Base-by-base conservation (phyloP, 257 asterid genomes). In the Voacanga thouarsii region DNA sequence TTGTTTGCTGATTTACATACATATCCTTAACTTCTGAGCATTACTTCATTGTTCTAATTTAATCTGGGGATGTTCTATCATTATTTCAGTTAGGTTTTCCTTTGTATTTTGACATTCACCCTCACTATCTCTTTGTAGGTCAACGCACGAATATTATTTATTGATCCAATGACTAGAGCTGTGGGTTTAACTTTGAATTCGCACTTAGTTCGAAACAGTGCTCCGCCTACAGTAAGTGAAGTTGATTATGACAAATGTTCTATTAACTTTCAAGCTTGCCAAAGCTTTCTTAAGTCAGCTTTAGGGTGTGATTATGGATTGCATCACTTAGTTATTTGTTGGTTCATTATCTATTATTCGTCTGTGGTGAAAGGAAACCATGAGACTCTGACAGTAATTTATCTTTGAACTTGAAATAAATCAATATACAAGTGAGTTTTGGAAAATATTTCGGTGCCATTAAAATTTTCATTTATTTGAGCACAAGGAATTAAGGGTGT, bases 141-240 rank as follows among this genome's bases (percentile, higher is more conserved):
- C 87, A 90, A 87, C 87, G 97, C 99, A 65, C 97, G 99, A 73
- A 91, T 96, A 86, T 86, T 96, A 84, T 96, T 96, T 84, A 89
- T 96, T 80, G 99, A 96, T 74, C 97, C 99, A 80, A 83, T 95
- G 66, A 90, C 92, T 67, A 89, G 99, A 86, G 97, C 99, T 87
- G 90, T 93, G 83, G 99, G 99, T 53, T 89, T 95, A 83, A 91
- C 99, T n/a, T 70, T 95, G 90, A 95, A 89, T 80, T 91, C 97
- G 77, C 87, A 87, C 76, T 89, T 95, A 72, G 92, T 95, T 82
- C 82, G 80, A 66, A 91, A 93, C 85, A 90, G 80, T 82, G 92
- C 98, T 77, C 92, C 99, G 65, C 81, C 96, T 78, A 76, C 89
- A 33, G 99, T 95, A 92, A 93, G 99, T 87, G 44, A 80, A 51